Evolutionary conservation across 805 yeast genomes (phyloP), one percentile per base, ranked within the genome.

Genomic region (Saccharomyces eubayanus): DNA sequence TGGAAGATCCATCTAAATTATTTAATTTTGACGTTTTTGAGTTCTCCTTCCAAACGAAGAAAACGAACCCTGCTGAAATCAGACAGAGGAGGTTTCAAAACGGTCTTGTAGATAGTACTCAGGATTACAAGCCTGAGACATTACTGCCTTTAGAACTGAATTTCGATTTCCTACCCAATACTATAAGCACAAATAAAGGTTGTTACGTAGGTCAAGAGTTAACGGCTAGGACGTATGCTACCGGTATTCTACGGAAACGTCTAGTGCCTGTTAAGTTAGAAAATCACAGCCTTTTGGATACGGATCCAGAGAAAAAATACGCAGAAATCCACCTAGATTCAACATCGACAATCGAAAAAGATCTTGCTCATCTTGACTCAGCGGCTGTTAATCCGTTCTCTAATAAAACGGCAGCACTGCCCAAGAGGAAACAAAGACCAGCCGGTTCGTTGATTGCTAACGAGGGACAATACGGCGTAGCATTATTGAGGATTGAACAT

Each of bases 191-290:
- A 51, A 85, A 89, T 58, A 94, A 94, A 68, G 99, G 99, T 1
- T 94, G 99, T 67, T 94, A 94, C 62, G 84, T 89, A 14, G 99
- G 99, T 1, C 99, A 94, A 70, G 99, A 94, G 67, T 74, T 94
- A 51, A 91, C 97, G 0, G 89, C 91, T 16, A 78, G 99, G 62
- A 85, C 97, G 0, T 84, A 78, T 63, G 88, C 87, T 56, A 83
- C 85, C 31, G 96, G 97, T 2, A 79, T 84, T 1, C 80, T 91
- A n/a, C 76, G 96, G 30, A 90, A 91, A 62, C 74, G 98, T 53
- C 73, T 89, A 2, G 80, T 88, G 48, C 97, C 98, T 0, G 82
- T 85, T 1, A 74, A 72, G 47, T 45, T 68, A 6, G 50, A 43
- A 2, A 54, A 61, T 47, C 27, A 48, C 21, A 36, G 51, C 11